Evolutionary conservation across 345 rosid species (phyloP).

Genomic region (Rhodomyrtus tomentosa): DNA sequence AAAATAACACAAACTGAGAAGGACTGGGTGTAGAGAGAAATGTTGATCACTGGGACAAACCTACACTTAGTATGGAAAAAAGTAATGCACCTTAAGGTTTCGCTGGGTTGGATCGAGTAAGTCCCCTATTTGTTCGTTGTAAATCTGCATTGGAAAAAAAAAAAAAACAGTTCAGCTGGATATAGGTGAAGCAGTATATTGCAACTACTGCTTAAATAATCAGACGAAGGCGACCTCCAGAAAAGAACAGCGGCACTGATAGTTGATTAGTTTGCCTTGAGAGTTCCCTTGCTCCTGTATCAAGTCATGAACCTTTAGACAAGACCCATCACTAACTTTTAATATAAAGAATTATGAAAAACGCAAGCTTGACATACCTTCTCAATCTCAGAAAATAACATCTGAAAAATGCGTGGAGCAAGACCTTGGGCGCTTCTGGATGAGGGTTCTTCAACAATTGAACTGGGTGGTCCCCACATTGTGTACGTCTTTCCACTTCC

Average conservation of each 20-base stretch:
- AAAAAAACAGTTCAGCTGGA: not conserved
- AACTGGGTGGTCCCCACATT: conserved; percentile 95
- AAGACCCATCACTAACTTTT: not conserved
- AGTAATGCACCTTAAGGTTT: conserved; percentile 60
- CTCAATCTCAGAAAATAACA: conserved; percentile 68
- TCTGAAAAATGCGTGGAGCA: conserved; percentile 80
- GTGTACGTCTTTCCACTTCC: conserved; percentile 98
- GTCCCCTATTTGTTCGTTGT: conserved; percentile 87
- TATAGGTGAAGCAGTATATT: not conserved
- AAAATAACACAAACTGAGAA: not conserved
- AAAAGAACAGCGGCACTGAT: conserved; percentile 95
- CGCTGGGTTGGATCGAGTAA: conserved; percentile 86
- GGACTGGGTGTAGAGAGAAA: not conserved
- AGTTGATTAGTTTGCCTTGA: conserved; percentile 60
- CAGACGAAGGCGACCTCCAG: conserved; percentile 51
- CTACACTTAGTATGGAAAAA: not conserved
- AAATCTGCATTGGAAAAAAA: conserved; percentile 39
- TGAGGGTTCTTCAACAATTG: conserved; percentile 80
- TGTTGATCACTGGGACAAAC: not conserved
- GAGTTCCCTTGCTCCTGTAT: conserved; percentile 62
- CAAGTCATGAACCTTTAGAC: not conserved
- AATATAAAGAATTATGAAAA: not conserved
- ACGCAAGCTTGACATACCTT: conserved; percentile 33
- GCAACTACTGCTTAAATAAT: not conserved
- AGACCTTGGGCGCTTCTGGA: conserved; percentile 73